Evolutionary conservation across 805 yeast species (phyloP).

Genomic region (Kuraishia capsulata): DNA sequence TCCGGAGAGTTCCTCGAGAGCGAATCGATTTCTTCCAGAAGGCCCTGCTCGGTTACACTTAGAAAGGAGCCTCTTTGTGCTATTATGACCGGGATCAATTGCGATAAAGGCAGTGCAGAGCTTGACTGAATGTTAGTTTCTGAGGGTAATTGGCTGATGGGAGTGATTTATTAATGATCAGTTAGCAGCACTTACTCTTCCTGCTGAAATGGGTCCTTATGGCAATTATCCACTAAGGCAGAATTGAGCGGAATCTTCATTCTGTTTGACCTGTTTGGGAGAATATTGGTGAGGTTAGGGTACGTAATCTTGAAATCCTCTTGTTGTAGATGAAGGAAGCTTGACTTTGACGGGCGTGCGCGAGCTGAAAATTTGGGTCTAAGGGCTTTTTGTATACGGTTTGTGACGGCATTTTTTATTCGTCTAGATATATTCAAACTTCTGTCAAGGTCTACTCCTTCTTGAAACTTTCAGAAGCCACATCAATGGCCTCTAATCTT

Average conservation of each 20-base stretch:
- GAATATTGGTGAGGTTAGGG: too few relatives aligned
- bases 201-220: slow-evolving; percentile 6
- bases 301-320: too few relatives aligned
- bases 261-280: too few relatives aligned
- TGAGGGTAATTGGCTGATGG: too few relatives aligned
- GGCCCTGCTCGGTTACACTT: slow-evolving; percentile 45
- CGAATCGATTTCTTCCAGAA: slow-evolving; percentile 33
- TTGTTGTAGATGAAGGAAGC: too few relatives aligned
- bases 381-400: too few relatives aligned
- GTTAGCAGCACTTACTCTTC: slow-evolving; percentile 7
- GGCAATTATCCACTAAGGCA: slow-evolving; percentile 6
- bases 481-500: slow-evolving; percentile 69
- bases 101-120: slow-evolving; percentile 31
- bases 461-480: too few relatives aligned
- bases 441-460: too few relatives aligned
- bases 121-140: neutral
- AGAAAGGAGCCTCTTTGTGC: slow-evolving; percentile 52
- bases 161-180: neutral
- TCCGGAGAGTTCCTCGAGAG: neutral
- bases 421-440: too few relatives aligned
- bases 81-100: slow-evolving; percentile 50
- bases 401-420: too few relatives aligned
- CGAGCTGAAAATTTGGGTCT: too few relatives aligned
- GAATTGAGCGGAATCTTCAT: neutral
- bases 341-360: too few relatives aligned